Percentiles rank a stretch among this genome's conserved stretches.
These are phyloP conservation scores for Selaginella moellendorffii DNA, from an alignment of 75 land plant genomes.

Conservation along the genomic window DNA sequence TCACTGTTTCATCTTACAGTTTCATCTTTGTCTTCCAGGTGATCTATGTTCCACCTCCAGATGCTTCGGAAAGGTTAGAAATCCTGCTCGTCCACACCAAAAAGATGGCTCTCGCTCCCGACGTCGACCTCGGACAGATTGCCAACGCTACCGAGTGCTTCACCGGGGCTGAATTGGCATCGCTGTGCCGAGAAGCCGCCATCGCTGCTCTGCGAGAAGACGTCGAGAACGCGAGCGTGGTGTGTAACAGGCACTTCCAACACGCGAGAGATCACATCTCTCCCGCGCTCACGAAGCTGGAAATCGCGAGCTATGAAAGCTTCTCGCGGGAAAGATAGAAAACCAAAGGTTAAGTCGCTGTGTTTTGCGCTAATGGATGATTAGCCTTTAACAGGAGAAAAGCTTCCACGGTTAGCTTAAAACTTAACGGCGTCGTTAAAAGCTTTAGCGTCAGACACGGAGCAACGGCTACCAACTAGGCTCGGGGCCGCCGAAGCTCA, in stretches of 20 bases:
- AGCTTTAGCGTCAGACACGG: too few species aligned
- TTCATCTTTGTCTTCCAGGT: too few species aligned
- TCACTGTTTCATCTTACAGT: too few species aligned
- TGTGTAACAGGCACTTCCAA: conserved; percentile 42
- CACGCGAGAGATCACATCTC: conserved; percentile 24
- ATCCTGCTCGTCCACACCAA: conserved; percentile 62
- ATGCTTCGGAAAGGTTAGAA: conserved; percentile 52
- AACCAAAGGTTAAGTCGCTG: too few species aligned
- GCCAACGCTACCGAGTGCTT: conserved; percentile 56
- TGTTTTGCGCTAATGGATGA: too few species aligned
- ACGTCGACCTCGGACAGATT: conserved; percentile 43
- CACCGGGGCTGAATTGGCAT: conserved; percentile 72
- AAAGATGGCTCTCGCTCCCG: conserved; percentile 38
- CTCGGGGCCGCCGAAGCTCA: too few species aligned
- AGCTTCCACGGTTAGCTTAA: too few species aligned
- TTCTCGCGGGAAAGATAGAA: too few species aligned
- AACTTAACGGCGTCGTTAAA: too few species aligned
- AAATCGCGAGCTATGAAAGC: conserved; percentile 32
- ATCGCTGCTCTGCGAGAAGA: conserved; percentile 66
- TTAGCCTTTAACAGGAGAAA: too few species aligned
- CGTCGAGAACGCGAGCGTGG: conserved; percentile 31
- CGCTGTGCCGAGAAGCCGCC: conserved; percentile 72
- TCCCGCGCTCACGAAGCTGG: conserved; percentile 28
- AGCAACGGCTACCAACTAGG: too few species aligned
- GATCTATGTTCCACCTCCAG: conserved; percentile 84